phyloP scores from a whole-genome alignment of 345 rosid species.

The Brassica nigra region DNA sequence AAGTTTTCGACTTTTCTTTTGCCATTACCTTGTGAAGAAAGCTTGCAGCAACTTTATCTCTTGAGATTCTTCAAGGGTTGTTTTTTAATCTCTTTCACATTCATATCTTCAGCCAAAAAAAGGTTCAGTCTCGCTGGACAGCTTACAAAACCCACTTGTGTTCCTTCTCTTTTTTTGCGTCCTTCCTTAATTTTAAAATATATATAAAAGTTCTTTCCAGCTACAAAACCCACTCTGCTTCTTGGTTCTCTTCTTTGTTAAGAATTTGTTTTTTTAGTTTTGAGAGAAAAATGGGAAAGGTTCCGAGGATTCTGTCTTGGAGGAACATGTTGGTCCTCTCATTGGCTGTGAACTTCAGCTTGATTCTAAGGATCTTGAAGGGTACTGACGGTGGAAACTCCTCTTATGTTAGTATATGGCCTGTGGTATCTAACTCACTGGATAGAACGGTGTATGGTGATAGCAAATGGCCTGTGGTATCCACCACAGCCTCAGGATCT shows the following conservation, averaged over 20 bases:
- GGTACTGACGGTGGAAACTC: conserved; percentile 30
- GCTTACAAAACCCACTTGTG: conserved; percentile 14
- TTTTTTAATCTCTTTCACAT: conserved; percentile 1
- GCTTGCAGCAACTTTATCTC: conserved; percentile 20
- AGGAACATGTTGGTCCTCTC: conserved; percentile 68
- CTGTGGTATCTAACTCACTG: conserved; percentile 12
- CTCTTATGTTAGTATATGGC: conserved; percentile 15
- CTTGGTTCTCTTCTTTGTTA: conserved; percentile 7
- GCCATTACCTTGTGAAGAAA: conserved; percentile 5
- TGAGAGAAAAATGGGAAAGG: conserved; percentile 45
- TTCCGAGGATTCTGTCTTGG: conserved; percentile 45
- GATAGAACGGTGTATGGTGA: conserved; percentile 9
- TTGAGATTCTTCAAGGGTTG: conserved; percentile 29
- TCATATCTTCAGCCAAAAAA: conserved; percentile 12
- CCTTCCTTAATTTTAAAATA: neutral
- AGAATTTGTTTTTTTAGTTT: neutral
- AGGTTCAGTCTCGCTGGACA: conserved; percentile 25
- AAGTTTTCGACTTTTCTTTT: neutral
- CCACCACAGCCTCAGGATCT: conserved; percentile 15
- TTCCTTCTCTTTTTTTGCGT: neutral
- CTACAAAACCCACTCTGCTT: conserved; percentile 24
- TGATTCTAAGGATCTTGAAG: conserved; percentile 51
- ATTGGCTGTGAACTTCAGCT: conserved; percentile 63
- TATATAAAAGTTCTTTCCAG: conserved; percentile 7
- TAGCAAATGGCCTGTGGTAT: conserved; percentile 10